phyloP scores from a whole-genome alignment of 768 basidiomycete species.

The Kwoniella shandongensis region DNA sequence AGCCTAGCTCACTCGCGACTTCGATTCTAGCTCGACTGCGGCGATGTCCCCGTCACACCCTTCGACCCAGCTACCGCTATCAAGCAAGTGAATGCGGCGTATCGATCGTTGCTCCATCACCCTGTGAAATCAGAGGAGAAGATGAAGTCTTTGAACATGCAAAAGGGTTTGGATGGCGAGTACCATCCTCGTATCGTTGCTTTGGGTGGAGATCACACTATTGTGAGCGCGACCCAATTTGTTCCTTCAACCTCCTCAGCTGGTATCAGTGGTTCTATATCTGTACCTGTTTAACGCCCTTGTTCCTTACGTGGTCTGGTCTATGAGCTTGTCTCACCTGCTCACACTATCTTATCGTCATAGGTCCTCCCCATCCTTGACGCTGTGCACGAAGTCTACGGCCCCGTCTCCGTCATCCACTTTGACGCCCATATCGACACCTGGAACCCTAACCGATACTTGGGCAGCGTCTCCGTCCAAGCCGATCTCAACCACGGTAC shows the following conservation, averaged over 20 bases:
- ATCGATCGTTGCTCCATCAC: constrained; percentile 70
- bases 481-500: constrained; percentile 71
- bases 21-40: constrained; percentile 83
- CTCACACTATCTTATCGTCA: too few relatives aligned
- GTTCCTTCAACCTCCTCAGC: neutral
- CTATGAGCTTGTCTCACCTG: too few relatives aligned
- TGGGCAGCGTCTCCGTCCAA: constrained; percentile 61
- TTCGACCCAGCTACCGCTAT: constrained; percentile 81
- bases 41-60: constrained; percentile 76
- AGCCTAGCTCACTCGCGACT: too few relatives aligned
- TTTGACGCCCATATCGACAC: constrained; percentile 85
- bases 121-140: constrained; percentile 51
- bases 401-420: constrained; percentile 66
- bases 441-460: constrained; percentile 56
- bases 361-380: constrained; percentile 79
- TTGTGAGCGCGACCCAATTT: constrained; percentile 56
- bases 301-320: too few relatives aligned
- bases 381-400: constrained; percentile 73
- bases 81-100: constrained; percentile 84
- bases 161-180: constrained; percentile 57
- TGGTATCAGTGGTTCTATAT: too few relatives aligned
- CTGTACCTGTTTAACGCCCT: too few relatives aligned
- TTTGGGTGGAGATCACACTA: constrained; percentile 86
- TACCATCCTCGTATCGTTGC: constrained; percentile 76
- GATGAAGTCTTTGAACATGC: constrained; percentile 29